Conservation (phyloP, 169 alveolate species). For the Miamiensis avidus region DNA sequence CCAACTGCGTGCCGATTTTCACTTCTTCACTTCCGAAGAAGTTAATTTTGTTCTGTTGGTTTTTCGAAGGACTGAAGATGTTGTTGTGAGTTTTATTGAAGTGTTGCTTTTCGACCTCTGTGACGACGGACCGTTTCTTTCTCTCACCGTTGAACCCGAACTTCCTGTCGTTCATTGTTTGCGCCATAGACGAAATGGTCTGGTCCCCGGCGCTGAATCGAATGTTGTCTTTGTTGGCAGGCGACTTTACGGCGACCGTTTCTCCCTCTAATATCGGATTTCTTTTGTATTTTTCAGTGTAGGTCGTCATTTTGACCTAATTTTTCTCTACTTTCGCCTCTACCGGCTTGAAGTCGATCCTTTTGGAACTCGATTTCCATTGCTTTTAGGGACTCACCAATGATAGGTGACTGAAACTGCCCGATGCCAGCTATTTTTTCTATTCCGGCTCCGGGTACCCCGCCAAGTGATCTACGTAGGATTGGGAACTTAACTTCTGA, state of each 20-base stretch:
- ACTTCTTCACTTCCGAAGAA: too few species aligned
- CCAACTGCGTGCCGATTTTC: not conserved
- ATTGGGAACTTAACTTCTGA: too few species aligned
- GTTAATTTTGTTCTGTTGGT: too few species aligned
- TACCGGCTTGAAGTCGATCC: not conserved
- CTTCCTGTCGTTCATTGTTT: not conserved
- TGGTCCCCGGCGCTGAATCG: not conserved
- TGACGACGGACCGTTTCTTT: too few species aligned
- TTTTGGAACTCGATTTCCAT: not conserved
- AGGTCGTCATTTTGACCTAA: not conserved
- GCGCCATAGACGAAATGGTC: not conserved
- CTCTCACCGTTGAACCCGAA: too few species aligned
- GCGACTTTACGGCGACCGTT: not conserved
- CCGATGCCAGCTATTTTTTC: not conserved
- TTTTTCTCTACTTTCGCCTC: not conserved
- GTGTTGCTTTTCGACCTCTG: too few species aligned
- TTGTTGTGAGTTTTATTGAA: too few species aligned
- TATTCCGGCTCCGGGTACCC: not conserved
- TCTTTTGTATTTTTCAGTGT: not conserved
- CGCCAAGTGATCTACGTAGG: not conserved
- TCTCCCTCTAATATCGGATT: not conserved
- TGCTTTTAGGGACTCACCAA: not conserved
- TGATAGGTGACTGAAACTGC: not conserved
- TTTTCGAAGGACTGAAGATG: too few species aligned
- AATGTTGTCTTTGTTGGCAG: too few species aligned